Evolutionary conservation across 1,139 yeast species (phyloP), one percentile per base, ranked within the genome.

Genomic region (Blastobotrys buckinghamii): DNA sequence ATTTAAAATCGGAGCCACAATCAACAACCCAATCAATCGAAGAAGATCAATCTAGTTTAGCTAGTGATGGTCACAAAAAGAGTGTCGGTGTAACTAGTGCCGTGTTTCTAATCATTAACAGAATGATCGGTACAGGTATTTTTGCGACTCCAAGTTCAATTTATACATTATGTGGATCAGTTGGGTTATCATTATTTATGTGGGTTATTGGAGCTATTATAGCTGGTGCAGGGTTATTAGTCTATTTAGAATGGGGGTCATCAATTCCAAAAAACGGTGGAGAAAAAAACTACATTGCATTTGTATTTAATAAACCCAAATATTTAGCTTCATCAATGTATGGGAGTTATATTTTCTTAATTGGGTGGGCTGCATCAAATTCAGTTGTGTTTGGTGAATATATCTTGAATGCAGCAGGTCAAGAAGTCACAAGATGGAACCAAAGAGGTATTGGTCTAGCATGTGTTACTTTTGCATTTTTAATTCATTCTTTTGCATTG

Each of bases 91-190:
- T 77, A 34, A 51, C 78, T n/a, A 81, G 88, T 2, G 85, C 88
- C 44, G 74, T 81, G 26, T 82, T 82, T 60, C 70, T 86, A 48
- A 81, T 84, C 64, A 73, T 85, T 59, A 86, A 86, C 64, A 74
- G 95, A 65, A 85, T 85, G 82, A 75, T 87, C 56, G 96, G 96
- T 55, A 86, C 95, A 10, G 96, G 95, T 64, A 84, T 87, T 47
- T 87, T 87, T 65, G 82, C 92, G 37, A 84, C 90, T 4, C 88
- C 94, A 3, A 80, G 92, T n/a, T 80, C 87, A 17, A 84, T 87
- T 53, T 84, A 75, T 59, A 63, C 71, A 2, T 71, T 82, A 52
- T 75, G 83, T 27, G 94, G 95, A 6, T 82, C 90, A 16, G 86
- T 86, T 13, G 95, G 95, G 17, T 69, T 84, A 41, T 69, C 90